Percentiles rank a stretch among this genome's conserved stretches.
Conservation (phyloP, 306 rosid species). For the Casuarina equisetifolia region DNA sequence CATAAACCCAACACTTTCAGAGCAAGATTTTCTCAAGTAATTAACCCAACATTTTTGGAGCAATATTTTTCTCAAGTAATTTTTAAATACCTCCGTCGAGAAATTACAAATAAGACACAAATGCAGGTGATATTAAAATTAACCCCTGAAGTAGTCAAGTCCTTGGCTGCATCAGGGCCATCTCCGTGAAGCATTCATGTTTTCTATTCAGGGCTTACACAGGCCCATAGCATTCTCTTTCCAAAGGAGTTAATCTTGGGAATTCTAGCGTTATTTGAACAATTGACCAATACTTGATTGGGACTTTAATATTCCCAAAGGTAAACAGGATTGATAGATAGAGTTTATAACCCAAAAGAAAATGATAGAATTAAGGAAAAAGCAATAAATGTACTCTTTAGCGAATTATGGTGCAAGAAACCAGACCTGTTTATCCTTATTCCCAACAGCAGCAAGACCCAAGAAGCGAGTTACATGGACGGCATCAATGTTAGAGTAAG, state of each 20-base stretch:
- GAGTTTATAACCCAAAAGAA: constrained; percentile 4
- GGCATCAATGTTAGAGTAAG: constrained; percentile 80
- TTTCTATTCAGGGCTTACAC: constrained; percentile 4
- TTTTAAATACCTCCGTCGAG: neutral
- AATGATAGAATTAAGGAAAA: constrained; percentile 3
- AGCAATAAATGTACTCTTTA: constrained; percentile 5
- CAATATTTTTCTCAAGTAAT: neutral
- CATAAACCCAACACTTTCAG: neutral
- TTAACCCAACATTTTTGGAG: neutral
- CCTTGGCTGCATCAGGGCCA: constrained; percentile 4
- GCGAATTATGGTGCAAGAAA: neutral
- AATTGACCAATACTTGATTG: neutral
- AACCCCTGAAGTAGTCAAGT: neutral
- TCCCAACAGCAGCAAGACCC: constrained; percentile 93
- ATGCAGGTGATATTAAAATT: constrained; percentile 2
- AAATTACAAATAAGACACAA: neutral
- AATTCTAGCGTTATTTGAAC: neutral
- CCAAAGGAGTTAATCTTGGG: neutral
- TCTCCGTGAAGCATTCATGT: constrained; percentile 10
- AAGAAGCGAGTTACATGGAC: constrained; percentile 92
- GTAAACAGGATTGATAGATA: neutral
- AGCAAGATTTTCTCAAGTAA: neutral
- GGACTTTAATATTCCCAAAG: neutral
- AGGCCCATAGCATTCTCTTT: neutral
- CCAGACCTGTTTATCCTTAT: constrained; percentile 88